phyloP scores from a whole-genome alignment of 139 green algal species.

The Chlamydomonas sp. region DNA sequence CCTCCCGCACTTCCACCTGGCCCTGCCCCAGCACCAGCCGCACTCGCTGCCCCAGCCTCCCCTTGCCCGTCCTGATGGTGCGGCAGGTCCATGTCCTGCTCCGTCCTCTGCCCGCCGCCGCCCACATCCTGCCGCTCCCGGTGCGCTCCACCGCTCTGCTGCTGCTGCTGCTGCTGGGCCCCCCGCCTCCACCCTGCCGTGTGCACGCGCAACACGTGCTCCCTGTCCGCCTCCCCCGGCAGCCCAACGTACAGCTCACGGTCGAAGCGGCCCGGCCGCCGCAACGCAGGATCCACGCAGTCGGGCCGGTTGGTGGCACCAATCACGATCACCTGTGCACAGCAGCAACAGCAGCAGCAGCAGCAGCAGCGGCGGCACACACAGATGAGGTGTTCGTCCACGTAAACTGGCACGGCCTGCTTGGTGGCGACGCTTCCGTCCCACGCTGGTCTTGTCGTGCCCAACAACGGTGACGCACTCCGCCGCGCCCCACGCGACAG shows the following conservation, averaged over 20 bases:
- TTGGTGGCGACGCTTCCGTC: too few relatives aligned
- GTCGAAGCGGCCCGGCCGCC: constrained; percentile 82
- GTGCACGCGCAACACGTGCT: constrained; percentile 37
- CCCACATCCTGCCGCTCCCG: constrained; percentile 27
- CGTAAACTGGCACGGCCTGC: too few relatives aligned
- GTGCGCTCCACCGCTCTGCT: not conserved
- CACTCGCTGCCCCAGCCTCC: not conserved
- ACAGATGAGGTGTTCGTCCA: too few relatives aligned
- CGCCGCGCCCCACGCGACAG: too few relatives aligned
- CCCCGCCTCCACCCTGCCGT: constrained; percentile 52
- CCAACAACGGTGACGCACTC: too few relatives aligned
- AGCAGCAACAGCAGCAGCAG: not conserved
- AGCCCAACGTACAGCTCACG: constrained; percentile 71
- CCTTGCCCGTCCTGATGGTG: not conserved
- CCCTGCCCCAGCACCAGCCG: not conserved
- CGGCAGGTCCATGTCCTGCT: not conserved
- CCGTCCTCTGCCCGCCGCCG: not conserved
- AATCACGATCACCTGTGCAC: constrained; percentile 77
- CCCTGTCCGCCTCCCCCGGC: constrained; percentile 46
- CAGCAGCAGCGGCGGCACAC: not conserved
- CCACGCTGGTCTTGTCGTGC: too few relatives aligned
- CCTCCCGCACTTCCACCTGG: not conserved
- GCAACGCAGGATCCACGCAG: constrained; percentile 76
- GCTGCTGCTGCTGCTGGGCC: constrained; percentile 41
- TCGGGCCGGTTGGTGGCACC: constrained; percentile 87